Evolutionary conservation across 78 protist species (phyloP).

Genomic region (slime mould (Dictyostelium discoideum)): DNA sequence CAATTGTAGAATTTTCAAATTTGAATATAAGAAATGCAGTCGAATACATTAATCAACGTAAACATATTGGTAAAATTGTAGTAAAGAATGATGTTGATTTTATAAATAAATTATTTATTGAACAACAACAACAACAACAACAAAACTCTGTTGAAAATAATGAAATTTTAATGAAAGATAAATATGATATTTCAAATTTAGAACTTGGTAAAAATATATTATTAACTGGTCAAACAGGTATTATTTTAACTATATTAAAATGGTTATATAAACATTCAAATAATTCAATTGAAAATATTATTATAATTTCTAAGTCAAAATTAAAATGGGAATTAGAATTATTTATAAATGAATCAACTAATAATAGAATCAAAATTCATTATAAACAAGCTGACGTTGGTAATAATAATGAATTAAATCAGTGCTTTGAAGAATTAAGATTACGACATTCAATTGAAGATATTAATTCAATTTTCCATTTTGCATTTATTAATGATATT

Average conservation of each 20-base stretch:
- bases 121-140: not conserved
- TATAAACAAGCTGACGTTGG: not conserved
- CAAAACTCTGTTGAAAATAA: too few species aligned
- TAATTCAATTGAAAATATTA: not conserved
- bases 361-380: not conserved
- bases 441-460: not conserved
- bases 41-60: not conserved
- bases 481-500: not conserved
- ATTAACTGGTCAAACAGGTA: not conserved
- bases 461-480: conserved; percentile 40
- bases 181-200: not conserved
- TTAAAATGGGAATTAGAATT: not conserved
- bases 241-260: not conserved
- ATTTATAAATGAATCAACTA: not conserved
- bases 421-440: not conserved
- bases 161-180: not conserved
- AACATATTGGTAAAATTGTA: conserved; percentile 4
- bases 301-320: not conserved
- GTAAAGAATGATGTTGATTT: not conserved
- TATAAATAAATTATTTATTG: not conserved
- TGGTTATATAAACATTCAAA: not conserved
- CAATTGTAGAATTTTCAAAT: not conserved
- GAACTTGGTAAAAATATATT: not conserved
- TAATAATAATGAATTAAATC: not conserved
- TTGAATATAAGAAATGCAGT: not conserved